Percentiles rank a stretch among this genome's conserved stretches.
Conservation (phyloP, 257 asterid genomes). For the Solanum lycopersicoides region DNA sequence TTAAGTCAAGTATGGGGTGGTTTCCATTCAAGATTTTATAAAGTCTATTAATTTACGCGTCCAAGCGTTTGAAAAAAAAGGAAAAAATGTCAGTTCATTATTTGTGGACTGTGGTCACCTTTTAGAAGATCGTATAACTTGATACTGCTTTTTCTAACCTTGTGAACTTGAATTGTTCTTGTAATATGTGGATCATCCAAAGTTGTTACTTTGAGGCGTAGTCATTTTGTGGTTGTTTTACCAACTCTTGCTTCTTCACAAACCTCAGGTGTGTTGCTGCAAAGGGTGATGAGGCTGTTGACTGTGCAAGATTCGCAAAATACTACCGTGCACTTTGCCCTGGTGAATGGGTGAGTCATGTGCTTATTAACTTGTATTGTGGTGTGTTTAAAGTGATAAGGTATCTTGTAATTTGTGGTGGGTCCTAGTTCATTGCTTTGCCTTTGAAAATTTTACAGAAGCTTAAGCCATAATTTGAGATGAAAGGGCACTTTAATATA, state of each 20-base stretch:
- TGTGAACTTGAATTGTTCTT: neutral
- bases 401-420: neutral
- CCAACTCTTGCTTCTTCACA: neutral
- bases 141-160: neutral
- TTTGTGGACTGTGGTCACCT: neutral
- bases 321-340: constrained; percentile 85
- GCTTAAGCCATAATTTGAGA: neutral
- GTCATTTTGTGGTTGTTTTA: neutral
- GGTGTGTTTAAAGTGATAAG: neutral
- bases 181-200: neutral
- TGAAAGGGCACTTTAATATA: neutral
- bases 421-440: neutral
- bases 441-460: neutral
- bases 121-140: neutral
- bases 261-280: constrained; percentile 55
- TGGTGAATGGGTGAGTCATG: constrained; percentile 77
- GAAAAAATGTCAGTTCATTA: neutral
- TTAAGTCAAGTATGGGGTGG: neutral
- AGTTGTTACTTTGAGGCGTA: neutral
- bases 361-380: neutral
- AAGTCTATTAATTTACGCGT: neutral
- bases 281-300: constrained; percentile 63
- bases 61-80: neutral
- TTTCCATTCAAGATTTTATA: neutral
- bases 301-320: constrained; percentile 51